Base-by-base conservation (phyloP, 345 rosid species). In the Syzygium oleosum region DNA sequence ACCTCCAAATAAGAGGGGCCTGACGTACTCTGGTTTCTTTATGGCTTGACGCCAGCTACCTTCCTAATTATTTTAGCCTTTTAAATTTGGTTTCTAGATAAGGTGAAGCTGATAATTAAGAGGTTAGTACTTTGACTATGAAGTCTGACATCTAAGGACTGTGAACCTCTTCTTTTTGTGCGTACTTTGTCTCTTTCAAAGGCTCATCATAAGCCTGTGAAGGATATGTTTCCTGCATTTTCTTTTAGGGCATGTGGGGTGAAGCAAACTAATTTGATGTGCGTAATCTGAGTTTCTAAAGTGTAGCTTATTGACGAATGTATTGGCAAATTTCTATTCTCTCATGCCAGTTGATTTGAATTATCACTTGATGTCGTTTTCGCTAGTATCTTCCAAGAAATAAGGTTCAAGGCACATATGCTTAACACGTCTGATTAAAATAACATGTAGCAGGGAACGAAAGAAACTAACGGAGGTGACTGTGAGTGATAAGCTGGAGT, bases 401-500 rank as follows among this genome's bases (percentile, higher is more conserved):
- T 68, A 31, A 68, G 12, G 46, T 59, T 41, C 55, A 77, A 31
- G 88, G 85, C 54, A 68, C 46, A 73, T 73, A 73, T 34, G 14
- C 80, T 68, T 73, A 34, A 34, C 13, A 34, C 12, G 2, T 34
- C 49, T 34, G 80, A 73, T 34, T 12, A 73, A 73, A 17, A 85
- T 89, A 19, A 73, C 11, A 25, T 88, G 84, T 88, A 84, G 87
- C 94, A 97, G 99, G 91, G 93, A 88, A 88, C 84, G 92, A 80
- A 79, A 86, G 87, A 94, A 96, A 92, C 93, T 95, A 86, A 95
- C 96, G 12, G 97, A 95, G 92, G 91, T 96, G 91, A 90, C 94
- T 88, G 97, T 88, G 88, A 96, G 98, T 87, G 96, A 95, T 90
- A 93, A 93, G 91, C 92, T 97, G 88, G 98, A 96, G 92, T 89